These are phyloP conservation scores for Claviceps humidiphila DNA, from an alignment of 2,329 filamentous ascomycete genomes.

Conservation along the genomic window DNA sequence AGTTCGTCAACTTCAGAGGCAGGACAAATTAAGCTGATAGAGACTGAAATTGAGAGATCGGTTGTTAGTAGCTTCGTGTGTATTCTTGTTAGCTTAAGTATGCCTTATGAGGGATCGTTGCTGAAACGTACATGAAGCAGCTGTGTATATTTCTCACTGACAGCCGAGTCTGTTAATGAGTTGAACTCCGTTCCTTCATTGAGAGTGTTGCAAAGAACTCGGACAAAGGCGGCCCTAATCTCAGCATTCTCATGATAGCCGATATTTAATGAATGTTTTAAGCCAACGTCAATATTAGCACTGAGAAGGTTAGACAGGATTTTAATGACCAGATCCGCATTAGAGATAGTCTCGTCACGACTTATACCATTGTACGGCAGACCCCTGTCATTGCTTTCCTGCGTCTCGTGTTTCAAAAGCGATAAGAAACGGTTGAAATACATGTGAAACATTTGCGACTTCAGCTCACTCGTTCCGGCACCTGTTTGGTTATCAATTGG, in stretches of 20 bases:
- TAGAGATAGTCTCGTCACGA: constrained; percentile 41
- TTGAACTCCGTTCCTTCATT: constrained; percentile 61
- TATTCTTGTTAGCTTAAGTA: not conserved
- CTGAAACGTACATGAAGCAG: constrained; percentile 34
- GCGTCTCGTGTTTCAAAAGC: constrained; percentile 44
- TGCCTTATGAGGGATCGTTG: not conserved
- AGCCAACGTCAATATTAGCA: constrained; percentile 57
- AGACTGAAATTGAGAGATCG: constrained; percentile 48
- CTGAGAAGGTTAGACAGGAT: constrained; percentile 57
- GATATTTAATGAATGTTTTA: constrained; percentile 57
- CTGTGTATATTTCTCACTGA: constrained; percentile 56
- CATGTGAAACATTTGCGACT: constrained; percentile 57
- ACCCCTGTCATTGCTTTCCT: constrained; percentile 23
- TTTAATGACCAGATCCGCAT: constrained; percentile 50
- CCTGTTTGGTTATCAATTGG: constrained; percentile 52
- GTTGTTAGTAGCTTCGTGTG: constrained; percentile 41
- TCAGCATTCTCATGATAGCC: constrained; percentile 59
- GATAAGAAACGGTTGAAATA: constrained; percentile 60
- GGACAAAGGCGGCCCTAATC: constrained; percentile 56
- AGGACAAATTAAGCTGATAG: constrained; percentile 53
- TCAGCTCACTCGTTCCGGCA: constrained; percentile 52
- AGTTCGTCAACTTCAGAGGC: constrained; percentile 57
- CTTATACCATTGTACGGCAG: constrained; percentile 19
- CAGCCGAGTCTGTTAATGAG: constrained; percentile 51
- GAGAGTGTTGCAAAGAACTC: constrained; percentile 56